Conservation (phyloP, 2,329 filamentous ascomycete species). For the Penicillium sp. region DNA sequence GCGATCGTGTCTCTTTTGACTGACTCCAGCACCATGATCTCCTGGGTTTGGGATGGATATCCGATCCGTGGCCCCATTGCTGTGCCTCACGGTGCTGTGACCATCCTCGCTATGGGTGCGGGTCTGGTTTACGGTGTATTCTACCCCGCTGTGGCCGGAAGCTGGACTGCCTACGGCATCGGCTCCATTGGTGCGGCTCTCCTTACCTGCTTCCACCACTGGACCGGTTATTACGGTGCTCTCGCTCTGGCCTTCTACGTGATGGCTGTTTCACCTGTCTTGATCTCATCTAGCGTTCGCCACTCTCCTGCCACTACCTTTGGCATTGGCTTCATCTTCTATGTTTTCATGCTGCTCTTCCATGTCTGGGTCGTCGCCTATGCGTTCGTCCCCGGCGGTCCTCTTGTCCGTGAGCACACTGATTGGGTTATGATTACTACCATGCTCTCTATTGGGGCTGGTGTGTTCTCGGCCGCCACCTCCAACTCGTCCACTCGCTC, state of each 20-base stretch:
- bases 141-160: conserved; percentile 66
- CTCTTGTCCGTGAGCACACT: conserved; percentile 86
- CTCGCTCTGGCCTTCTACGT: conserved; percentile 74
- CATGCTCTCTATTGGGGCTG: conserved; percentile 80
- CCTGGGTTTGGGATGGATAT: conserved; percentile 97
- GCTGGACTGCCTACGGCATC: conserved; percentile 75
- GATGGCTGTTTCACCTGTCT: conserved; percentile 71
- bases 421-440: conserved; percentile 91
- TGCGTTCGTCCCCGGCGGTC: conserved; percentile 93
- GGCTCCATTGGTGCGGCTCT: conserved; percentile 77
- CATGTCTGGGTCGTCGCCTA: conserved; percentile 99
- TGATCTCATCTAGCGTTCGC: conserved; percentile 73
- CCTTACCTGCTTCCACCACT: conserved; percentile 74
- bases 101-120: conserved; percentile 79
- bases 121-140: conserved; percentile 76
- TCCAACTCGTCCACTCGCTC: conserved; percentile 50
- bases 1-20: conserved; percentile 88
- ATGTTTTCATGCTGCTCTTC: conserved; percentile 93
- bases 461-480: conserved; percentile 67
- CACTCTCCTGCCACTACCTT: conserved; percentile 78
- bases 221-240: conserved; percentile 86
- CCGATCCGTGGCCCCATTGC: conserved; percentile 84
- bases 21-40: conserved; percentile 97
- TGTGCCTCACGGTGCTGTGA: conserved; percentile 85
- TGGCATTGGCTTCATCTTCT: conserved; percentile 82